These are phyloP conservation scores for Sinapis alba DNA, from an alignment of 441 rosid genomes.

Conservation along the genomic window DNA sequence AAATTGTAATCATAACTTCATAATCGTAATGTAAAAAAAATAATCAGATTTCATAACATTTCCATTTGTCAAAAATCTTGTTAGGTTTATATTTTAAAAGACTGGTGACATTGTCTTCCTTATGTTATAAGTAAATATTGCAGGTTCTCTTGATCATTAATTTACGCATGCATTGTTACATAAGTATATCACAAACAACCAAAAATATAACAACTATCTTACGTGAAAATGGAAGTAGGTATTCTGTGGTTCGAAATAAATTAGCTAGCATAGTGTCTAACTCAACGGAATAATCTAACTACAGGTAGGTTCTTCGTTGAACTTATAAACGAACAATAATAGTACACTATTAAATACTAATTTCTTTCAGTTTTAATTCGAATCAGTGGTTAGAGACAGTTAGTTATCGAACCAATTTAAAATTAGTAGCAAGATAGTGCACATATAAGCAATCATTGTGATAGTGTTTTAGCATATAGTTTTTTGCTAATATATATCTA, in stretches of 20 bases:
- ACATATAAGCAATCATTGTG: constrained; percentile 1
- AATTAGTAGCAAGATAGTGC: background rate
- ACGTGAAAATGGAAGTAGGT: constrained; percentile 1
- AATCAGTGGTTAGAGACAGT: constrained; percentile 1
- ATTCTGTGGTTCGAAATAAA: background rate
- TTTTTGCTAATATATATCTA: constrained; percentile 1
- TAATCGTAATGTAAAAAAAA: background rate
- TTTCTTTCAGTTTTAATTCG: background rate
- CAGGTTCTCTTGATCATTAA: background rate
- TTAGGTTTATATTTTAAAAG: background rate
- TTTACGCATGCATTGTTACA: background rate
- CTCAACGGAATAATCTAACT: background rate
- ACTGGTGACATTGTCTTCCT: background rate
- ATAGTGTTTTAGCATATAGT: background rate
- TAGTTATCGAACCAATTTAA: background rate
- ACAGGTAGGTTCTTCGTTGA: background rate
- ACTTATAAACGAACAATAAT: background rate
- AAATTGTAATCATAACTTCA: background rate
- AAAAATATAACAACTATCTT: background rate
- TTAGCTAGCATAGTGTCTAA: constrained; percentile 5
- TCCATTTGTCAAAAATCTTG: background rate
- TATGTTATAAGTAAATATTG: too few species aligned
- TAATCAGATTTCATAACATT: background rate
- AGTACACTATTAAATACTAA: background rate
- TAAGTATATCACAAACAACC: background rate